Evolutionary conservation across 345 rosid species (phyloP).

Genomic region (Linum lewisii): DNA sequence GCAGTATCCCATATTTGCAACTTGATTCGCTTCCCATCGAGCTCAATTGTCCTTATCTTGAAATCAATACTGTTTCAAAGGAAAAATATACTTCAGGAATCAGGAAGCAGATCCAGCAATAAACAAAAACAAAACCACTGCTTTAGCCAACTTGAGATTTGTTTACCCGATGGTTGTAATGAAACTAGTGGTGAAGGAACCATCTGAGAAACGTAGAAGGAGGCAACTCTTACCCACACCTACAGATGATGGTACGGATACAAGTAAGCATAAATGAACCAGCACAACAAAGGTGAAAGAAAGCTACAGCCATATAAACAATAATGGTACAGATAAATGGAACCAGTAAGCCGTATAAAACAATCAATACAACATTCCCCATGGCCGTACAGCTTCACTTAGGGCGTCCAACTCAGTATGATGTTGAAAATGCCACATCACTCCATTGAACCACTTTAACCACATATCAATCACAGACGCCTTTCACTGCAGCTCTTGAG

Average conservation of each 20-base stretch:
- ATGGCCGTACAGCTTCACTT: not conserved
- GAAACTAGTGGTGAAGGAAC: slow-evolving; percentile 83
- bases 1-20: slow-evolving; percentile 70
- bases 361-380: not conserved
- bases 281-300: not conserved
- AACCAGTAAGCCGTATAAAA: not conserved
- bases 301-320: not conserved
- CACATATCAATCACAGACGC: not conserved
- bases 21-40: slow-evolving; percentile 65
- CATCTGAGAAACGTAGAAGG: slow-evolving; percentile 82
- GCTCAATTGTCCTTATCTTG: slow-evolving; percentile 62
- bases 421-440: not conserved
- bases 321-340: not conserved
- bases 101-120: not conserved
- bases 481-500: not conserved
- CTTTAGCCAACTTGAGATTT: not conserved
- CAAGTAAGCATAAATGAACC: not conserved
- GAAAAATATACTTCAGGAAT: not conserved
- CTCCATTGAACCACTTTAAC: not conserved
- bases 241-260: slow-evolving; percentile 20
- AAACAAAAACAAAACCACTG: not conserved
- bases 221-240: slow-evolving; percentile 95
- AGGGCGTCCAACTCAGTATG: not conserved
- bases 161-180: slow-evolving; percentile 81
- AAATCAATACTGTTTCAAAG: slow-evolving; percentile 41